Evolutionary conservation across 2,329 filamentous ascomycete genomes (phyloP), one percentile per base, ranked within the genome.

Genomic region (Penicillium polonicum): DNA sequence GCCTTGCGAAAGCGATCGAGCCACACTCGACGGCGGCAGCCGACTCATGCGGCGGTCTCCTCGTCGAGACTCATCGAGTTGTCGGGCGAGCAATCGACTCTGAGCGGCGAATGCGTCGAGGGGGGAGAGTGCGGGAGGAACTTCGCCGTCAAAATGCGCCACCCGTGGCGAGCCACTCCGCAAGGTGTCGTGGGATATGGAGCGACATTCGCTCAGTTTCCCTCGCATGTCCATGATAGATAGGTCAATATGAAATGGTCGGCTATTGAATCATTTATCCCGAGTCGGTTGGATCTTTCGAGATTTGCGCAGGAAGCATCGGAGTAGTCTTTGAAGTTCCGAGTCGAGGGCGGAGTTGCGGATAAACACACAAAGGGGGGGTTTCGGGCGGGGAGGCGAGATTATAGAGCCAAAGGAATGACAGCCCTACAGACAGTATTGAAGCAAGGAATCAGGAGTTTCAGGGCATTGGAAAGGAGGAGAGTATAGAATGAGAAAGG

Each of bases 51-150:
- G 85, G 63, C 87, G 86, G 49, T 90, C 92, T 61, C 85, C 84
- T 70, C 85, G 87, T 69, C 85, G 84, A 62, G 85, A 88, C 65
- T 94, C 88, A 73, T 96, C 88, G 60, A 99, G 85, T 75, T 96
- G 89, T 76, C 86, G 90, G 39, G 92, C 92, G 51, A 99, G 83
- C 67, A 95, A 79, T 57, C 93, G 88, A 67, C 92, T 95, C 72
- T 97, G 93, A 61, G 93, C 83, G 23, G 93, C 93, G 72, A 99
- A 95, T 48, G 93, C 93, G 81, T 99, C 94, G 63, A 99, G 84
- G 12, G 94, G 94, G 8, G 94, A 97, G 56, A 97, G 82, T 52
- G 94, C 90, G 5, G 94, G 94, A 21, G 94, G 93, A 1, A 75
- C 62, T 62, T 93, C 90, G 60, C 90, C 90, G 57, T 89, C 88